These are phyloP conservation scores for Aspergillus thermomutatus DNA, from an alignment of 2,329 filamentous ascomycete genomes.

Conservation along the genomic window DNA sequence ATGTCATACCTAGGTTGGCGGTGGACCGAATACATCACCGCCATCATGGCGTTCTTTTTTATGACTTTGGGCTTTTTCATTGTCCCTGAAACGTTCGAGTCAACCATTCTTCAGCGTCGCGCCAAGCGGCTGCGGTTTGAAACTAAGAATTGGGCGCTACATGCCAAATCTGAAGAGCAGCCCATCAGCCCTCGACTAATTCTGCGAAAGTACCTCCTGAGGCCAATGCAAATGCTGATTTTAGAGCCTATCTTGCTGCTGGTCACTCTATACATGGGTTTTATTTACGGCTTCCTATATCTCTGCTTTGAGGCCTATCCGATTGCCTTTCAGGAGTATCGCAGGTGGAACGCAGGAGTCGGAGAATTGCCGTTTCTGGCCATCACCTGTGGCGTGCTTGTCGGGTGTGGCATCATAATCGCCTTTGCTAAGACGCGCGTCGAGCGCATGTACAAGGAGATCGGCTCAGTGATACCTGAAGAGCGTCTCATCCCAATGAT, in stretches of 20 bases:
- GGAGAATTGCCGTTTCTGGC: constrained; percentile 46
- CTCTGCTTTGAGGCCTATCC: constrained; percentile 36
- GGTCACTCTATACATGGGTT: constrained; percentile 40
- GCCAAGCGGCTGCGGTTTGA: too few relatives aligned
- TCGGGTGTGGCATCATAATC: too few relatives aligned
- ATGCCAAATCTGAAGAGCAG: too few relatives aligned
- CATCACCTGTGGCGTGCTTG: constrained; percentile 46
- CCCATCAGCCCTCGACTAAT: too few relatives aligned
- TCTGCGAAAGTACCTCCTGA: too few relatives aligned
- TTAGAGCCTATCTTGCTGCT: constrained; percentile 47
- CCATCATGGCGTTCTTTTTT: constrained; percentile 40
- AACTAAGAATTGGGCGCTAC: too few relatives aligned
- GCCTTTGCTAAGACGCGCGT: constrained; percentile 33
- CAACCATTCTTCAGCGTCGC: constrained; percentile 46
- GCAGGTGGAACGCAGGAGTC: constrained; percentile 41
- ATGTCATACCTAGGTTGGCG: constrained; percentile 48
- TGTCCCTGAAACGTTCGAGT: constrained; percentile 51
- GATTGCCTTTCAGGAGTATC: constrained; percentile 37
- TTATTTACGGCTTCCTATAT: constrained; percentile 33
- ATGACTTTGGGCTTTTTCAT: constrained; percentile 41
- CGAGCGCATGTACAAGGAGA: constrained; percentile 14
- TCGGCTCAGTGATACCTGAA: constrained; percentile 30
- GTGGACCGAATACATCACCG: constrained; percentile 57
- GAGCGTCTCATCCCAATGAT: constrained; percentile 48
- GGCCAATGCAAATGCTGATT: constrained; percentile 43